phyloP scores from a whole-genome alignment of 306 rosid species.

The Aeschynomene evenia region DNA sequence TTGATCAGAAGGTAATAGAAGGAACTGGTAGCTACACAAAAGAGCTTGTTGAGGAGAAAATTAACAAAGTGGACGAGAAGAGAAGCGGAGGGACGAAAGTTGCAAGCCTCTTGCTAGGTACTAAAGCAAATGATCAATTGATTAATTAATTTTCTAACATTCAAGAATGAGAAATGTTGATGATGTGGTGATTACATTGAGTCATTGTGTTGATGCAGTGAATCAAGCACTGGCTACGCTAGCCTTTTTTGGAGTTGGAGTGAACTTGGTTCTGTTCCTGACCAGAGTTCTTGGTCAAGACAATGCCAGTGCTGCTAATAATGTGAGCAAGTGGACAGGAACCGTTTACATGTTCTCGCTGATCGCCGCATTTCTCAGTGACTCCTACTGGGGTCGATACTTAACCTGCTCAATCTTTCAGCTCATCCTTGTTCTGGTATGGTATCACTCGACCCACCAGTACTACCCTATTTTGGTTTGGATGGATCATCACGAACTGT shows the following conservation, averaged over 20 bases:
- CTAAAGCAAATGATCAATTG: neutral
- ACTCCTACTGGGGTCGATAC: slow-evolving; percentile 69
- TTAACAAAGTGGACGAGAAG: slow-evolving; percentile 17
- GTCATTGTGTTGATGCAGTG: too few relatives aligned
- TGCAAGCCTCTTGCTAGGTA: slow-evolving; percentile 61
- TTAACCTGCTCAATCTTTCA: slow-evolving; percentile 60
- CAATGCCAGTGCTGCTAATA: slow-evolving; percentile 60
- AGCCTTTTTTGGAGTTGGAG: slow-evolving; percentile 70
- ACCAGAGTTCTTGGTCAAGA: slow-evolving; percentile 62
- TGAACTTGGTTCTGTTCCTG: slow-evolving; percentile 61
- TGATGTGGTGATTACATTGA: too few relatives aligned
- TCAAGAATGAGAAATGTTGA: too few relatives aligned
- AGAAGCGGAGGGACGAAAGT: slow-evolving; percentile 48
- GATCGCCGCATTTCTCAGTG: slow-evolving; percentile 64
- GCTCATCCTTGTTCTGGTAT: slow-evolving; percentile 50
- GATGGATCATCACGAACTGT: too few relatives aligned
- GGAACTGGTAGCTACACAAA: slow-evolving; percentile 28
- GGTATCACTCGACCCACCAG: neutral
- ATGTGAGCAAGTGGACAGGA: slow-evolving; percentile 70
- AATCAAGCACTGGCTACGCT: slow-evolving; percentile 71
- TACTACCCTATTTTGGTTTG: too few relatives aligned
- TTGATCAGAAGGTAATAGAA: slow-evolving; percentile 36
- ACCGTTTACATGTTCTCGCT: slow-evolving; percentile 63
- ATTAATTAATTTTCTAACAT: neutral
- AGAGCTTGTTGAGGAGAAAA: slow-evolving; percentile 15